These are phyloP conservation scores for Teunomyces kruisii DNA, from an alignment of 805 yeast species.

Conservation along the genomic window DNA sequence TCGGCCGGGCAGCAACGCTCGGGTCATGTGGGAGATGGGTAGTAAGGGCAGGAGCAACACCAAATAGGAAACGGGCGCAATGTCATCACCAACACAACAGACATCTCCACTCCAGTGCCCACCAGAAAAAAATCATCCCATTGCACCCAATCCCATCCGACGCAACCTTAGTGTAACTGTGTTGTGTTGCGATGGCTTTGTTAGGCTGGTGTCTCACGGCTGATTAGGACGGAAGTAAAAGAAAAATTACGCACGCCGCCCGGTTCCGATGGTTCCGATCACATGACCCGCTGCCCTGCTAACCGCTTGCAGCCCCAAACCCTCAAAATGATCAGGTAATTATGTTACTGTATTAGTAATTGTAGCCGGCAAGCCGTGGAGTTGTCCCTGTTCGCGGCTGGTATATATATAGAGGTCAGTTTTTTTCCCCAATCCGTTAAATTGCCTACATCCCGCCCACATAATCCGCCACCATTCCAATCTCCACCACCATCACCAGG, in stretches of 20 bases:
- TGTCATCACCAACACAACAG: too few relatives aligned
- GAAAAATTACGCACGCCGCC: background rate
- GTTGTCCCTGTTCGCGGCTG: background rate
- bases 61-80: too few relatives aligned
- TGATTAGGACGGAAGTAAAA: background rate
- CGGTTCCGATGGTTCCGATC: constrained; percentile 13
- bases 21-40: too few relatives aligned
- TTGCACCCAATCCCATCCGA: too few relatives aligned
- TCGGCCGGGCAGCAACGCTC: too few relatives aligned
- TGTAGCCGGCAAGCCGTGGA: background rate
- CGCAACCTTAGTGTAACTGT: too few relatives aligned
- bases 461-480: too few relatives aligned
- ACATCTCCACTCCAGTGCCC: too few relatives aligned
- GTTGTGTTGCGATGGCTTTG: too few relatives aligned
- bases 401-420: background rate
- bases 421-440: background rate
- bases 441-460: background rate
- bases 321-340: constrained; percentile 1
- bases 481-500: too few relatives aligned
- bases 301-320: background rate
- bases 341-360: constrained; percentile 1
- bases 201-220: background rate
- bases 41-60: too few relatives aligned
- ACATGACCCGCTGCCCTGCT: constrained; percentile 6
- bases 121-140: too few relatives aligned